These are phyloP conservation scores for Boletus reticulatus DNA, from an alignment of 768 basidiomycete species.

Conservation along the genomic window DNA sequence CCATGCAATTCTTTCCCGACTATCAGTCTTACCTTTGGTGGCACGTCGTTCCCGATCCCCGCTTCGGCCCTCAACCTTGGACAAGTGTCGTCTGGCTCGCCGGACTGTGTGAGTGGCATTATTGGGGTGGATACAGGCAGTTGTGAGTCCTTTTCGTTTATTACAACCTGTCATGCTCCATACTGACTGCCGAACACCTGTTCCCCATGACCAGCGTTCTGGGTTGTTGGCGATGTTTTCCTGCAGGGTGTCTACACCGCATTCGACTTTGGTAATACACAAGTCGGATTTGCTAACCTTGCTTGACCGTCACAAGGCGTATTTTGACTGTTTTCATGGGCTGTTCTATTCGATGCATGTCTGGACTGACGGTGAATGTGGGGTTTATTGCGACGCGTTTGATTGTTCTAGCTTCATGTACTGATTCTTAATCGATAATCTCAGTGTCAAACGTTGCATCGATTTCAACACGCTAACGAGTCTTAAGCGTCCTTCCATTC, in stretches of 20 bases:
- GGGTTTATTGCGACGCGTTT: no score
- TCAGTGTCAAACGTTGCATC: no score
- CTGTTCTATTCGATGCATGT: no score
- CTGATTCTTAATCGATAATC: no score
- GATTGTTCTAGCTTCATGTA: no score
- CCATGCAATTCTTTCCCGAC: constrained; percentile 29
- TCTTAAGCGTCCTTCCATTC: no score
- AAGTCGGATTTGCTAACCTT: constrained; percentile 36
- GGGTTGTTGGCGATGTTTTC: constrained; percentile 39
- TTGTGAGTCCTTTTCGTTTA: not conserved
- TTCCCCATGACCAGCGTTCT: constrained; percentile 14
- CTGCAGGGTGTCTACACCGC: constrained; percentile 41
- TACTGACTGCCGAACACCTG: not conserved
- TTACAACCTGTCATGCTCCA: not conserved
- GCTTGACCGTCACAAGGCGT: not conserved
- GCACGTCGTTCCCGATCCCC: constrained; percentile 33
- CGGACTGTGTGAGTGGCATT: constrained; percentile 32
- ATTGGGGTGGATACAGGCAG: constrained; percentile 7
- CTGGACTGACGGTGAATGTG: no score
- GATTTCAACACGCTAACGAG: no score
- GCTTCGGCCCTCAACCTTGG: constrained; percentile 39
- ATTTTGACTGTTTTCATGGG: no score
- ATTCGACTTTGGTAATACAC: constrained; percentile 36
- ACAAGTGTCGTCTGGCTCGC: constrained; percentile 14
- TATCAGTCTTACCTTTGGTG: constrained; percentile 37